phyloP scores from a whole-genome alignment of 108 stramenopile species.

The Pseudonitzschia pungens region DNA sequence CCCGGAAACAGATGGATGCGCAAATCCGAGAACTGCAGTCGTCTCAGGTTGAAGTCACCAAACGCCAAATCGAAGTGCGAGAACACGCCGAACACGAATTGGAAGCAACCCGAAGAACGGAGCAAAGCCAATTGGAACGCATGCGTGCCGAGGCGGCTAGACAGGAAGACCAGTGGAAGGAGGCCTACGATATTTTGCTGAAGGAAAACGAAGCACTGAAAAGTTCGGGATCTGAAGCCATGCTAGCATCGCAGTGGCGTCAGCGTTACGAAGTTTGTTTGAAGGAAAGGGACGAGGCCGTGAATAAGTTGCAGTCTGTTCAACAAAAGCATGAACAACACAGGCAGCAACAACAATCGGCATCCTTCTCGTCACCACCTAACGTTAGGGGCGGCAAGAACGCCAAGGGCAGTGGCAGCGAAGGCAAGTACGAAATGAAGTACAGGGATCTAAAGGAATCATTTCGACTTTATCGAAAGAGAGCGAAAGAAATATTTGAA shows the following conservation, averaged over 20 bases:
- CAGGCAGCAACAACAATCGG: conserved; percentile 11
- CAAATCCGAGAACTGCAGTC: conserved; percentile 78
- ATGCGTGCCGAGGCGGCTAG: conserved; percentile 61
- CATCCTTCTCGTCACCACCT: conserved; percentile 23
- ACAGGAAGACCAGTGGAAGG: conserved; percentile 89
- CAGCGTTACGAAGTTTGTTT: conserved; percentile 85
- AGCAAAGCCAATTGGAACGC: conserved; percentile 46
- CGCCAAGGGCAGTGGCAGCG: conserved; percentile 40
- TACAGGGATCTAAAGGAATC: conserved; percentile 90
- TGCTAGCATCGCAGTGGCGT: conserved; percentile 91
- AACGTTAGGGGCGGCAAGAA: not conserved
- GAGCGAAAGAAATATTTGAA: conserved; percentile 91
- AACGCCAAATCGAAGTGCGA: conserved; percentile 70
- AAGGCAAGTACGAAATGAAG: conserved; percentile 80
- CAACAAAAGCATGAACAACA: conserved; percentile 35
- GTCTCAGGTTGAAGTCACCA: conserved; percentile 65
- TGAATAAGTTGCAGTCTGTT: conserved; percentile 58
- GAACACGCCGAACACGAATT: conserved; percentile 26
- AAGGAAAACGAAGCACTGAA: conserved; percentile 83
- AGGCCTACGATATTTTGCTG: conserved; percentile 79
- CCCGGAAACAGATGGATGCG: conserved; percentile 73
- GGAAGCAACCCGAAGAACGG: conserved; percentile 21
- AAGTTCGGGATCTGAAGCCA: conserved; percentile 82
- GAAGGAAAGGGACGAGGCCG: conserved; percentile 80
- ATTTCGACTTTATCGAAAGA: conserved; percentile 86